These are phyloP conservation scores for Taiozyma sp. DNA, from an alignment of 1,139 yeast genomes.

Conservation along the genomic window DNA sequence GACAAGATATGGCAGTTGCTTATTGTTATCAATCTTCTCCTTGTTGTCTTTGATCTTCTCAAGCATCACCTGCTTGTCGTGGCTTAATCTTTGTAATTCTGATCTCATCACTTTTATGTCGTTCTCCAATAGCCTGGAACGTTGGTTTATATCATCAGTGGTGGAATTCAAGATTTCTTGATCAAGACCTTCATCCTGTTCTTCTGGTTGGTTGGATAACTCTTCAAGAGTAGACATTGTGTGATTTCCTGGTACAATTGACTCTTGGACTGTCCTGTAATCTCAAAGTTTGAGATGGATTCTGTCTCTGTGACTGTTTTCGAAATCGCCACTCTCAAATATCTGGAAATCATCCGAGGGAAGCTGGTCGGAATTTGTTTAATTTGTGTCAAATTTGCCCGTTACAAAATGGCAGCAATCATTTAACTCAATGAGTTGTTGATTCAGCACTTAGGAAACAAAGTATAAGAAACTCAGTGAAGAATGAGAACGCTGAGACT, in stretches of 20 bases:
- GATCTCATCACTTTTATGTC: constrained; percentile 95
- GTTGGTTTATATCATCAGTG: constrained; percentile 77
- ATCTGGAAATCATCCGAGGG: background rate
- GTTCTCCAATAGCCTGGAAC: constrained; percentile 85
- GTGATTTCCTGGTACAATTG: background rate
- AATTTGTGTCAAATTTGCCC: background rate
- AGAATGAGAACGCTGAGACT: too few relatives aligned
- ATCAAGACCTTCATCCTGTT: constrained; percentile 57
- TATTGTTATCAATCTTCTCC: constrained; percentile 93
- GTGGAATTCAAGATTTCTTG: constrained; percentile 75
- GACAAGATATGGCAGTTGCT: constrained; percentile 91
- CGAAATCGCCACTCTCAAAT: background rate
- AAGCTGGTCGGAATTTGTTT: background rate
- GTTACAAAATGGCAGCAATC: background rate
- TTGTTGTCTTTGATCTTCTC: constrained; percentile 95
- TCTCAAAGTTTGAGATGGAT: background rate
- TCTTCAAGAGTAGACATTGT: constrained; percentile 68
- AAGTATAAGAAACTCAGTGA: too few relatives aligned
- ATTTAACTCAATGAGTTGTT: too few relatives aligned
- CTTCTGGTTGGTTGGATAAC: constrained; percentile 44
- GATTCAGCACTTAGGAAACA: background rate
- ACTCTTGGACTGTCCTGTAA: background rate
- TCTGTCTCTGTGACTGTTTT: background rate
- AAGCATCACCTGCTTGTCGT: constrained; percentile 88
- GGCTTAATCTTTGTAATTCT: constrained; percentile 84